Percentiles rank a stretch among this genome's conserved stretches.
These are phyloP conservation scores for Aristolochia fimbriata DNA, from an alignment of 164 flowering plant species.

Conservation along the genomic window DNA sequence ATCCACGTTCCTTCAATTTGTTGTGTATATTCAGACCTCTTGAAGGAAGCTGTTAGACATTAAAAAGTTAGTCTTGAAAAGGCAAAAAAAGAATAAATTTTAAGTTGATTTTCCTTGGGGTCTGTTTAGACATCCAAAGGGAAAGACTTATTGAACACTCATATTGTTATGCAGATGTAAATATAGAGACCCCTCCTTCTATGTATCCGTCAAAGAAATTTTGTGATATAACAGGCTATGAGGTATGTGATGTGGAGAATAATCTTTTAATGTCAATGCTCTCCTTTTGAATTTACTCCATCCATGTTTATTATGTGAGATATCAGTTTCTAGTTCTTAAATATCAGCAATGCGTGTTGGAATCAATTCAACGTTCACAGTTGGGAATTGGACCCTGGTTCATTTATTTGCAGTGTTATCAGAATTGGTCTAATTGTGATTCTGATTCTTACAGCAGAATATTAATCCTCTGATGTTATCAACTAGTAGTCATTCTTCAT, in stretches of 20 bases:
- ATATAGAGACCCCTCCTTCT: slow-evolving; percentile 81
- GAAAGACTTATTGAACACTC: neutral
- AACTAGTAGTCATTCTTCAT: too few species aligned
- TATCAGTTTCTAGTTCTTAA: neutral
- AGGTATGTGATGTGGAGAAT: slow-evolving; percentile 34
- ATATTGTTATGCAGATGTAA: slow-evolving; percentile 47
- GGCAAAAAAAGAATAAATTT: neutral
- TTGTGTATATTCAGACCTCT: too few species aligned
- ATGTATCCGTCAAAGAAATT: slow-evolving; percentile 67
- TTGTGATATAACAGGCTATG: slow-evolving; percentile 81
- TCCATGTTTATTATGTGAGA: neutral
- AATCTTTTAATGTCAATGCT: neutral
- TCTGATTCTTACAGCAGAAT: too few species aligned
- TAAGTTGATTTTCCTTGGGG: neutral
- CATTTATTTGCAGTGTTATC: too few species aligned
- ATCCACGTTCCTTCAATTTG: neutral
- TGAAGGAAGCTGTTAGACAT: too few species aligned
- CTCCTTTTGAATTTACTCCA: neutral
- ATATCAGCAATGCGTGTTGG: too few species aligned
- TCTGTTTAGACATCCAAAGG: neutral
- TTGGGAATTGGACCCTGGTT: too few species aligned
- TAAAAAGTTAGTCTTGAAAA: too few species aligned
- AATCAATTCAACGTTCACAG: too few species aligned
- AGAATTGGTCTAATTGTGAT: too few species aligned
- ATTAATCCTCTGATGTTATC: too few species aligned